Evolutionary conservation across 1,284 basidiomycete genomes (phyloP), one percentile per base, ranked within the genome.

Genomic region (Cryptococcus depauperatus): DNA sequence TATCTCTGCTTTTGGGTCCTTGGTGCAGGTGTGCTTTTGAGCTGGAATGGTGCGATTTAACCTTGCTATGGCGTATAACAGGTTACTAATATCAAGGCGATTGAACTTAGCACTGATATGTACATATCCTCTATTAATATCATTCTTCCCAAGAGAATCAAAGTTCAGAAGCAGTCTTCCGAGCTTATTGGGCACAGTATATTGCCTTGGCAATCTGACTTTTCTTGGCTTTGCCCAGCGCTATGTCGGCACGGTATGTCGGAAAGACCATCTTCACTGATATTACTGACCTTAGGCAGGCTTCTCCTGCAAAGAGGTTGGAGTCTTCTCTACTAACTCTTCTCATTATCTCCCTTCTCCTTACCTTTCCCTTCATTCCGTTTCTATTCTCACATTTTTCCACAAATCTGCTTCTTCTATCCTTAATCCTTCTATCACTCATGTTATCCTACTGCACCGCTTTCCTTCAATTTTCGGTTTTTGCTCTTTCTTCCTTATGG

Each of bases 201-300:
- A 58, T 55, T 69, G 66, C 50, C 64, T 70, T 37, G 62, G 57
- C n/a, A 68, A 68, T 46, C 55, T 70, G 18, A 51, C 65, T 51
- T 68, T 68, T 55, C 57, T 71, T 16, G 68, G 68, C 5, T n/a
- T 65, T 3, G 66, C 68, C 1, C 68, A 70, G 42, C 48, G 62
- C 8, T 53, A 54, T 7, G 65, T 66, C 7, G 57, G 62, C 14
- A 61, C 57, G 35, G 69, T 69, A 43, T 46, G 58, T 50, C 41
- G 3, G 21, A 21, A 37, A 21, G 18, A 16, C 19, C 27, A 10
- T 6, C n/a, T n/a, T n/a, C n/a, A 37, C 32, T 32, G 7, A 35
- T 35, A 19, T 19, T n/a, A n/a, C n/a, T 7, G 11, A 27, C 21
- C 14, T 21, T 16, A 38, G 18, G 26, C 46, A 70, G 64, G 41